Conservation (phyloP, 805 yeast genomes). For the Saccharomycopsis amapae region DNA sequence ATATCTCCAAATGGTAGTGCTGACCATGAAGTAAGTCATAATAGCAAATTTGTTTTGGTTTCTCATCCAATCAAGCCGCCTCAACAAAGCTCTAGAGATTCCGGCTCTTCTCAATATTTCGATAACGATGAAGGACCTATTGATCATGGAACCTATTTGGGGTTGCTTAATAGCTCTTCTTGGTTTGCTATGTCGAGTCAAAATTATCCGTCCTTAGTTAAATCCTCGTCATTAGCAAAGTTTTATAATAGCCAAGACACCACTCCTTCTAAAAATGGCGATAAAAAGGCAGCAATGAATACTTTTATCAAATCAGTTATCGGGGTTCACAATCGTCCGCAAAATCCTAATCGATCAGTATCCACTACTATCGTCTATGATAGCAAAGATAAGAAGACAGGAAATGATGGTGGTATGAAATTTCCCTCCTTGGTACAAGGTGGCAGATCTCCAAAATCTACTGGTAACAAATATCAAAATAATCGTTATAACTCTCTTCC, state of each 20-base stretch:
- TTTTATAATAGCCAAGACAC: conserved; percentile 44
- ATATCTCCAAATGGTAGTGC: conserved; percentile 23
- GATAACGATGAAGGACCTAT: conserved; percentile 23
- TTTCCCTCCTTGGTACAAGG: conserved; percentile 16
- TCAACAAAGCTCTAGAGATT: conserved; percentile 22
- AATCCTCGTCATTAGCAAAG: conserved; percentile 67
- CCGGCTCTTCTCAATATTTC: conserved; percentile 15
- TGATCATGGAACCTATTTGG: conserved; percentile 51
- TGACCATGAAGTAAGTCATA: conserved; percentile 1
- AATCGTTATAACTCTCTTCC: conserved; percentile 19
- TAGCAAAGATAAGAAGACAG: background rate
- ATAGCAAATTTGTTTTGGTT: conserved; percentile 40
- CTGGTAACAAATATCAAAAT: conserved; percentile 5
- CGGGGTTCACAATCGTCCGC: conserved; percentile 39
- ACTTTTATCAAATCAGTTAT: conserved; percentile 36
- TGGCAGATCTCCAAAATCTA: conserved; percentile 17
- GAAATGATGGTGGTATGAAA: background rate
- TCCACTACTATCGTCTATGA: conserved; percentile 3
- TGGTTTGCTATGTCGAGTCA: conserved; percentile 85
- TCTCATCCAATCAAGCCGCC: conserved; percentile 57
- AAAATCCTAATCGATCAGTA: background rate
- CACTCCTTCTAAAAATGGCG: background rate
- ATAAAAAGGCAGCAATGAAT: conserved; percentile 18
- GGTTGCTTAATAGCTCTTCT: conserved; percentile 51
- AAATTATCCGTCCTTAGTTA: conserved; percentile 74